Base-by-base conservation (phyloP, 306 rosid genomes). In the Hippophae gyantsensis region DNA sequence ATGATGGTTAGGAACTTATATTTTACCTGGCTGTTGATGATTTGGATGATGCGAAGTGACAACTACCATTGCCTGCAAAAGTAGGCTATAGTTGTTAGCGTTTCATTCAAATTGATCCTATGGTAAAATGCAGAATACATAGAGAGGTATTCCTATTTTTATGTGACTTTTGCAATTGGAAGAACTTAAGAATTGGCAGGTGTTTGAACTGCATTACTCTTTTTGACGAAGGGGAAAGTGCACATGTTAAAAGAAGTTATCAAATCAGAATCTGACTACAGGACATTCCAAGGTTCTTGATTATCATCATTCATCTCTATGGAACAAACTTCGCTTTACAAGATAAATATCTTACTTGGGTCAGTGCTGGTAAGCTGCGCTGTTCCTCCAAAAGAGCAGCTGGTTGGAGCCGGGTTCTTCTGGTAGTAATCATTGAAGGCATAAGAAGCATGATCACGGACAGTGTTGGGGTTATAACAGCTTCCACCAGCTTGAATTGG, bases 391-490 rank as follows among this genome's bases (percentile, higher is more conserved):
- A 92, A 92, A 26, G 23, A 85, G 55, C 99, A 92, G 73, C 96
- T 88, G 7, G 95, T 76, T 58, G 95, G 82, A 13, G 50, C 61
- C 48, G 95, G 95, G 80, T 92, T 82, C 87, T 80, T 88, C 59
- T 85, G 88, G 80, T 83, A 92, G 70, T 85, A 92, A 56, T 69
- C 64, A 58, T 92, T 88, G 83, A 92, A 92, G 58, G 95, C 99
- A 62, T 80, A 92, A 58, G 96, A 85, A 69, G 99, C 99, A 13
- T 92, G 99, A 63, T 83, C 85, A 5, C 69, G 80, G 10, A 79
- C 11, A 6, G 84, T 88, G 72, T 80, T 85, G 10, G 95, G 96
- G 38, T 83, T 70, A 74, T 81, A 92, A 71, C 96, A 92, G 60
- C 71, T 77, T 55, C 81, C 84, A 13, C 99, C 87, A 10, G 74